Evolutionary conservation across 2,329 filamentous ascomycete genomes (phyloP), one percentile per base, ranked within the genome.

Genomic region (Aspergillus fijiensis): DNA sequence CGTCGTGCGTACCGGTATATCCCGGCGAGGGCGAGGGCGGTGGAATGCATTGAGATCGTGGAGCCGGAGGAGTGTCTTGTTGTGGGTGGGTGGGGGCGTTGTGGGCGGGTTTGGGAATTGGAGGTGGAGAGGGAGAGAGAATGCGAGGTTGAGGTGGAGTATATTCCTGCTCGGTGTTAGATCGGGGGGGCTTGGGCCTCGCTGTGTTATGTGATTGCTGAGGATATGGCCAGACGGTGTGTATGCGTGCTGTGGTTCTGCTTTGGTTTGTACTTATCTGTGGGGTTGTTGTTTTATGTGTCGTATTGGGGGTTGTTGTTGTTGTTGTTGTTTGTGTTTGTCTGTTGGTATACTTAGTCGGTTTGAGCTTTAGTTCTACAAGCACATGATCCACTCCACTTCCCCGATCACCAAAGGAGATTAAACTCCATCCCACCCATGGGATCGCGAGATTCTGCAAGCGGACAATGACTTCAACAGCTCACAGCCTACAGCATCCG

Each of bases 381-480:
- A 29, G 27, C 27, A 29, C 27, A 29, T 29, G 27, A 29, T 9
- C 2, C 27, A 10, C 27, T 29, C 27, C 7, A 29, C 27, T 29
- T 1, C 27, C 7, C 27, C 5, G 27, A 29, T 29, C 27, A 29
- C 9, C 27, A 7, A 29, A 29, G 27, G 27, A 29, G 33, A 35
- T 50, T 50, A 50, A 45, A 35, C 42, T 55, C 42, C n/a, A 45
- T 10, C n/a, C 5, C 10, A 23, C 11, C 42, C 53, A 33, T 21
- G 42, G 53, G 35, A 33, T 35, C 25, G 23, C 5, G 39, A 56
- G 58, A 35, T 45, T 59, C 61, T 63, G 63, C 60, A 68, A 68
- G 60, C 61, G 65, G 65, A 63, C 60, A 56, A 70, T 69, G 69
- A 70, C 62, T 64, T 70, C 67, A 71, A 51, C 39, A 23, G 23